These are phyloP conservation scores for Suillus sp. DNA, from an alignment of 768 basidiomycete genomes.

Conservation along the genomic window DNA sequence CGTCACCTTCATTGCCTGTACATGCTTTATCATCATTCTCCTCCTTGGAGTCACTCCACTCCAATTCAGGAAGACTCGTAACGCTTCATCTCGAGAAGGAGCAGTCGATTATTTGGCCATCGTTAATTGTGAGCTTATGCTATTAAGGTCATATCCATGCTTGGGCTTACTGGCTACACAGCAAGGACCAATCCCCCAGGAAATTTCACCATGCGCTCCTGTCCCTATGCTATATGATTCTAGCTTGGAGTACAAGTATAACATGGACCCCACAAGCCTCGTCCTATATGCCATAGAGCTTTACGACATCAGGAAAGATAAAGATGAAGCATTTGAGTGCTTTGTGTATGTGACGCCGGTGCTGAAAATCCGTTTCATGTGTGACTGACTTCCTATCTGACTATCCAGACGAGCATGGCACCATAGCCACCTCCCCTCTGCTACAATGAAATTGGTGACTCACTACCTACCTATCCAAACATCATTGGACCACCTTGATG, in stretches of 20 bases:
- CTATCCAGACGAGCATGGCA: conserved; percentile 75
- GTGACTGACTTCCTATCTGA: conserved; percentile 12
- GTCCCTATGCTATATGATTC: conserved; percentile 56
- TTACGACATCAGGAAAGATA: conserved; percentile 73
- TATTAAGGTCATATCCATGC: background rate
- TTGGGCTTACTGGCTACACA: background rate
- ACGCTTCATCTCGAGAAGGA: conserved; percentile 83
- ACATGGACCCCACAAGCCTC: conserved; percentile 86
- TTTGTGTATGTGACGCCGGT: conserved; percentile 57
- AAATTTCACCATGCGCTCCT: conserved; percentile 53
- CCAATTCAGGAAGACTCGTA: conserved; percentile 63
- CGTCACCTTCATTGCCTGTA: conserved; percentile 56
- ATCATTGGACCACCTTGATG: conserved; percentile 38
- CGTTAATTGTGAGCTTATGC: conserved; percentile 53
- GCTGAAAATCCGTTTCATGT: background rate
- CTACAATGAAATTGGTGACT: conserved; percentile 75
- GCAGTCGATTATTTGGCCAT: conserved; percentile 81
- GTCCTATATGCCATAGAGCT: conserved; percentile 70
- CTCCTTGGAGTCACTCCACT: conserved; percentile 71
- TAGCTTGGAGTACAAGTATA: conserved; percentile 61
- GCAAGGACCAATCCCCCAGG: conserved; percentile 62
- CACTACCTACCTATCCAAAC: conserved; percentile 68
- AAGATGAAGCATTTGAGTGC: conserved; percentile 79
- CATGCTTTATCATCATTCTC: conserved; percentile 72
- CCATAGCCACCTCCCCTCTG: conserved; percentile 70